Conservation (phyloP, 2,329 filamentous ascomycete genomes). For the Keithomyces neogunnii region DNA sequence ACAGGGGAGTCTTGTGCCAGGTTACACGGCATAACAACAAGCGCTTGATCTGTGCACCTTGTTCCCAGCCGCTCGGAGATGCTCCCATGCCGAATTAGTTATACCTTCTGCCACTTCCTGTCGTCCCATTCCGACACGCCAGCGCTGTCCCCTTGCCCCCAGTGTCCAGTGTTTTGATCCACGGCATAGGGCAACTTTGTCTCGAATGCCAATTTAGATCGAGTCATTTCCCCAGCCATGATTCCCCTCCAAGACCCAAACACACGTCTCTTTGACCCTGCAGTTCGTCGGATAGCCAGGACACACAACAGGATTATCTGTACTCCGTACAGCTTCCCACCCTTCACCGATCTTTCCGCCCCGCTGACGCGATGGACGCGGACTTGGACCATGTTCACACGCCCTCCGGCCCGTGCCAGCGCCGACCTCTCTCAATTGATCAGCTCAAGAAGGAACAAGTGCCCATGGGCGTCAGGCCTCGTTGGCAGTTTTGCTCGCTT, state of each 20-base stretch:
- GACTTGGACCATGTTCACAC: not conserved
- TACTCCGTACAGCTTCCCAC: not conserved
- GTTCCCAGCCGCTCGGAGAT: too few species aligned
- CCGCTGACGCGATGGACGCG: not conserved
- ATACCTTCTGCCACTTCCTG: not conserved
- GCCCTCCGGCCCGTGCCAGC: not conserved
- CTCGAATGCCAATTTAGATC: not conserved
- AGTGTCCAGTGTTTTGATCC: too few species aligned
- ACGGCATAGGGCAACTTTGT: not conserved
- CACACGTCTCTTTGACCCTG: not conserved
- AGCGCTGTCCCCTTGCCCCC: too few species aligned
- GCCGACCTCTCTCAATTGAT: too few species aligned
- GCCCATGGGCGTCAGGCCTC: too few species aligned
- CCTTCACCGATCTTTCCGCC: slow-evolving; percentile 5
- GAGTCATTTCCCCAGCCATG: not conserved
- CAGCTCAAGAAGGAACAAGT: too few species aligned
- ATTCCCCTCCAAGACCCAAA: not conserved
- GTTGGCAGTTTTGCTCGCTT: too few species aligned
- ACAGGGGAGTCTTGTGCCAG: not conserved
- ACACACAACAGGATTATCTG: too few species aligned
- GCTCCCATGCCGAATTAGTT: not conserved
- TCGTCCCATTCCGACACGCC: slow-evolving; percentile 1
- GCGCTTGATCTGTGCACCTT: not conserved
- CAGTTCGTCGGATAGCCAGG: not conserved
- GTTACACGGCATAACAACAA: not conserved